phyloP scores from a whole-genome alignment of 2,329 filamentous ascomycete species.

The Magnaporthiopsis incrustans region DNA sequence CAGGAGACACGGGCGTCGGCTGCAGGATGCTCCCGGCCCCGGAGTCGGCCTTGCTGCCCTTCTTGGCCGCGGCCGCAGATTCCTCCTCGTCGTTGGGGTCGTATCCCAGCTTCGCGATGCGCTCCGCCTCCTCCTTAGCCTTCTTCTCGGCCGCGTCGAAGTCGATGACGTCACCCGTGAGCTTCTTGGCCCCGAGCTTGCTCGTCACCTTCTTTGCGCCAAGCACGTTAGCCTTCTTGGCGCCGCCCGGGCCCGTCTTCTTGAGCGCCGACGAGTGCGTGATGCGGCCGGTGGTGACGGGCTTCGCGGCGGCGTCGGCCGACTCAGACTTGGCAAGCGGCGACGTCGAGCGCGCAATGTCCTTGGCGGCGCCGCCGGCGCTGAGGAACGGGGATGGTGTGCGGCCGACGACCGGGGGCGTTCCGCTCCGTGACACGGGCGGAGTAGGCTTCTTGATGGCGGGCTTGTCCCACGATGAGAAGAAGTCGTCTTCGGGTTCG shows the following conservation, averaged over 20 bases:
- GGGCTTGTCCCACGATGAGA: slow-evolving; percentile 98
- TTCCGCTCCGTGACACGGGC: slow-evolving; percentile 80
- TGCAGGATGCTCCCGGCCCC: slow-evolving; percentile 42
- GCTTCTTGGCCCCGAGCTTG: slow-evolving; percentile 91
- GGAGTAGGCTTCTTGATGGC: slow-evolving; percentile 94
- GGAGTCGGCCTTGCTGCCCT: slow-evolving; percentile 26
- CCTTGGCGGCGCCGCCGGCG: slow-evolving; percentile 63
- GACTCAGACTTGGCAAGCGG: slow-evolving; percentile 62
- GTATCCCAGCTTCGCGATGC: slow-evolving; percentile 91
- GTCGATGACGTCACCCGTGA: slow-evolving; percentile 72
- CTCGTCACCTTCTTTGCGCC: slow-evolving; percentile 71
- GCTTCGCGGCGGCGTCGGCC: slow-evolving; percentile 42
- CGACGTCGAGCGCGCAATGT: slow-evolving; percentile 69
- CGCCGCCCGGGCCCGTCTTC: slow-evolving; percentile 58
- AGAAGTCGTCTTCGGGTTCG: slow-evolving; percentile 87
- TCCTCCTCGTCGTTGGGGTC: slow-evolving; percentile 79
- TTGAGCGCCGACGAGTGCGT: slow-evolving; percentile 75
- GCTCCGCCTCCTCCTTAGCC: slow-evolving; percentile 93
- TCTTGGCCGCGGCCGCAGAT: slow-evolving; percentile 33
- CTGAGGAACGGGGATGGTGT: slow-evolving; percentile 87
- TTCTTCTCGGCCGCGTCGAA: slow-evolving; percentile 97
- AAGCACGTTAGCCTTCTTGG: slow-evolving; percentile 79
- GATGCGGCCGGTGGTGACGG: slow-evolving; percentile 56
- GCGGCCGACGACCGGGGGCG: slow-evolving; percentile 71
- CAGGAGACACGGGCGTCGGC: slow-evolving; percentile 67